Conservation (phyloP, 176 grass and related monocot genomes). For the Eragrostis curvula region DNA sequence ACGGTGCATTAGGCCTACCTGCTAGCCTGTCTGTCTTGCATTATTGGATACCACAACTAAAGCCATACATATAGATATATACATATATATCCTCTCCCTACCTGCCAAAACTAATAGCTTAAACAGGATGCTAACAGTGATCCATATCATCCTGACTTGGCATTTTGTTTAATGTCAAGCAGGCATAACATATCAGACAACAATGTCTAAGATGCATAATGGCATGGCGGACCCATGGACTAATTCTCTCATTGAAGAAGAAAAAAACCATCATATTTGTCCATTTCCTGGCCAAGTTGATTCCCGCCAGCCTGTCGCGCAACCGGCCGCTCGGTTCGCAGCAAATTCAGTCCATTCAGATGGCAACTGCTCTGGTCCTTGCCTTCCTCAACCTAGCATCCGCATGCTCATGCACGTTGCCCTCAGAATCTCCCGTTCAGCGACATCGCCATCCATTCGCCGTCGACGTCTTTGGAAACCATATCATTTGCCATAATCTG, state of each 20-base stretch:
- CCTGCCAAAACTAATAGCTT: constrained; percentile 3
- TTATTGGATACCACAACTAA: constrained; percentile 42
- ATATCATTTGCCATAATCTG: constrained; percentile 24
- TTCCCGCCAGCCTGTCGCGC: constrained; percentile 46
- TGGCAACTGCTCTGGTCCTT: constrained; percentile 21
- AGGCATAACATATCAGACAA: constrained; percentile 6
- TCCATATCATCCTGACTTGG: constrained; percentile 15
- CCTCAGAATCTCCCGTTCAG: constrained; percentile 23
- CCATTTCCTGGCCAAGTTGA: constrained; percentile 29
- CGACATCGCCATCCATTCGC: constrained; percentile 6
- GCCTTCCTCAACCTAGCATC: neutral
- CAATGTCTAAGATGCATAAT: constrained; percentile 14
- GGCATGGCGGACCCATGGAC: neutral
- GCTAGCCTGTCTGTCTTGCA: constrained; percentile 39
- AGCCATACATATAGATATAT: neutral
- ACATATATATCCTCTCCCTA: neutral
- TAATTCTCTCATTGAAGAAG: too few relatives aligned
- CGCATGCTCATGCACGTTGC: constrained; percentile 35
- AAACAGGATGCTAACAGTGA: constrained; percentile 22
- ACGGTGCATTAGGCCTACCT: constrained; percentile 55
- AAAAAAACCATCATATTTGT: constrained; percentile 18
- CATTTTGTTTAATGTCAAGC: constrained; percentile 45
- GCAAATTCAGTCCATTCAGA: constrained; percentile 22
- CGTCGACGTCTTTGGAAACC: neutral
- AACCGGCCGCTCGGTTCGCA: neutral